Evolutionary conservation across 1,284 basidiomycete genomes (phyloP).

Genomic region (Ganoderma leucocontextum): DNA sequence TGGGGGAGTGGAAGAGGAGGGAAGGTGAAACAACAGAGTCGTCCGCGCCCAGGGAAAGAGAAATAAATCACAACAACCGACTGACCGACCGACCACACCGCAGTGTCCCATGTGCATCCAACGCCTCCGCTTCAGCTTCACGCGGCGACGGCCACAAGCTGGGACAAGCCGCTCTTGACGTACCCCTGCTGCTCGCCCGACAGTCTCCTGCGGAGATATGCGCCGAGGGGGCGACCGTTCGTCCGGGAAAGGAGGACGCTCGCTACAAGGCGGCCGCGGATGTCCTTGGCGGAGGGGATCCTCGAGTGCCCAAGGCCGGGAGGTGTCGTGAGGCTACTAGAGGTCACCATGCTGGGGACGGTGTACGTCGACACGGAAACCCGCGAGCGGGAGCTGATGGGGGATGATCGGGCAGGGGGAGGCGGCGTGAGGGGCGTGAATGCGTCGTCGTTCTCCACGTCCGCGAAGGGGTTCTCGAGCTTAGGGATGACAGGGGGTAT

Average conservation of each 20-base stretch:
- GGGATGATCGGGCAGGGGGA: constrained; percentile 17
- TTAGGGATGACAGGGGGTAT: constrained; percentile 20
- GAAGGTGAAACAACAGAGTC: not conserved
- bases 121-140: constrained; percentile 12
- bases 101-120: not conserved
- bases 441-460: constrained; percentile 26
- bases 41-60: not conserved
- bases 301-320: constrained; percentile 17
- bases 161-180: constrained; percentile 40
- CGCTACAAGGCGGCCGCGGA: constrained; percentile 38
- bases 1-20: not conserved
- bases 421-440: constrained; percentile 24
- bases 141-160: constrained; percentile 34
- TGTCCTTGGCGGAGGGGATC: constrained; percentile 27
- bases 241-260: constrained; percentile 39
- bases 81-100: constrained; percentile 1
- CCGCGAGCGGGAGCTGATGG: constrained; percentile 22
- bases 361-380: constrained; percentile 29
- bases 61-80: not conserved
- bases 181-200: constrained; percentile 34
- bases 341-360: constrained; percentile 1
- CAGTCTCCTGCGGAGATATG: constrained; percentile 32
- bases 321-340: constrained; percentile 19
- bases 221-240: constrained; percentile 36
- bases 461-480: constrained; percentile 41